Percentiles rank a stretch among this genome's conserved stretches.
Conservation (phyloP, 306 rosid species). For the Cicer cuneatum region DNA sequence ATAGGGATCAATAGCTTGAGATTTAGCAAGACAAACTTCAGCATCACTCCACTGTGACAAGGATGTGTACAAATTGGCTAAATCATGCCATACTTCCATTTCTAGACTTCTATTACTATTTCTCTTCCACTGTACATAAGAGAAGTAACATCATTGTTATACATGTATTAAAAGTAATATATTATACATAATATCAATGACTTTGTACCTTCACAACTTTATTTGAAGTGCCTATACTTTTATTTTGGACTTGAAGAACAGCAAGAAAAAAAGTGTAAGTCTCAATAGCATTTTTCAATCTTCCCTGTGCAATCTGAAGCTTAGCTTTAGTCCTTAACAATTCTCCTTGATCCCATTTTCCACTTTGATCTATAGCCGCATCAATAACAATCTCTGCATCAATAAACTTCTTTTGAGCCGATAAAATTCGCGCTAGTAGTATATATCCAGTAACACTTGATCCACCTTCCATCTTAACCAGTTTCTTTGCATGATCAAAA, state of each 20-base stretch:
- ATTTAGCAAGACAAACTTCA: slow-evolving; percentile 84
- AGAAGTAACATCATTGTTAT: slow-evolving; percentile 16
- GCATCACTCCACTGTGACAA: slow-evolving; percentile 87
- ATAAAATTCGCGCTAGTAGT: slow-evolving; percentile 80
- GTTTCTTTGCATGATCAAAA: slow-evolving; percentile 67
- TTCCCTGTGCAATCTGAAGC: slow-evolving; percentile 80
- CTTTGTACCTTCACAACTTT: slow-evolving; percentile 66
- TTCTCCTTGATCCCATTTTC: slow-evolving; percentile 91
- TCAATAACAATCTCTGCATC: slow-evolving; percentile 84
- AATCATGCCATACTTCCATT: slow-evolving; percentile 93
- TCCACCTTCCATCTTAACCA: slow-evolving; percentile 78
- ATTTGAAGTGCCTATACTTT: slow-evolving; percentile 57
- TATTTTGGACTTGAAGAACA: slow-evolving; percentile 76
- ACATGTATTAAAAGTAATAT: not conserved
- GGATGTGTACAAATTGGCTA: slow-evolving; percentile 69
- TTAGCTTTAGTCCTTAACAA: slow-evolving; percentile 84
- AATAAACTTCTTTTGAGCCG: slow-evolving; percentile 71
- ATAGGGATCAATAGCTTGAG: slow-evolving; percentile 74
- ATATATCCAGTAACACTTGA: slow-evolving; percentile 57
- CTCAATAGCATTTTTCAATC: slow-evolving; percentile 66
- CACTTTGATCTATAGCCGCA: slow-evolving; percentile 88
- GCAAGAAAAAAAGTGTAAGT: slow-evolving; percentile 83
- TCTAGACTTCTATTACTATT: slow-evolving; percentile 68
- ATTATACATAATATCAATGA: not conserved
- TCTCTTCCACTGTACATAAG: slow-evolving; percentile 57